These are phyloP conservation scores for Leccinum fibrillosum DNA, from an alignment of 768 basidiomycete species.

Conservation along the genomic window DNA sequence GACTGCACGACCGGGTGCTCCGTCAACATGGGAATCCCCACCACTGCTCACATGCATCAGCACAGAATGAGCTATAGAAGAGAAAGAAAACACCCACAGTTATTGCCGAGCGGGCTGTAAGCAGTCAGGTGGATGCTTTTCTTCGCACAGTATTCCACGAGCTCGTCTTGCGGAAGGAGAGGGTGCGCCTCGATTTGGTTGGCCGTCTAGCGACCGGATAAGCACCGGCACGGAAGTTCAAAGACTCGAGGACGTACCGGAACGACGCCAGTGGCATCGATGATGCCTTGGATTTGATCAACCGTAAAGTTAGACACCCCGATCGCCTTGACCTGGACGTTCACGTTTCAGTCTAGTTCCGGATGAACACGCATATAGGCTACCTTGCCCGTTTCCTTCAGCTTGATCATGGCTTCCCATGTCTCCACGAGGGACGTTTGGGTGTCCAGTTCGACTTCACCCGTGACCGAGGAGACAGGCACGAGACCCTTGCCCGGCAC, in stretches of 20 bases:
- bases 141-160: conserved; percentile 64
- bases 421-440: conserved; percentile 68
- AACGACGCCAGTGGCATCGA: conserved; percentile 64
- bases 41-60: conserved; percentile 35
- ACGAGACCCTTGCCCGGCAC: conserved; percentile 49
- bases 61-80: background rate
- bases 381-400: conserved; percentile 69
- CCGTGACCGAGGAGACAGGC: conserved; percentile 45
- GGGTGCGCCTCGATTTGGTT: conserved; percentile 90
- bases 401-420: conserved; percentile 75
- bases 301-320: conserved; percentile 85
- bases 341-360: background rate
- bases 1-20: conserved; percentile 60
- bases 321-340: conserved; percentile 54
- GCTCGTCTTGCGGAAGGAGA: conserved; percentile 69
- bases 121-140: conserved; percentile 71
- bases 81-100: conserved; percentile 42
- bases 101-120: conserved; percentile 79
- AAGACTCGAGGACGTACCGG: conserved; percentile 46
- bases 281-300: conserved; percentile 62
- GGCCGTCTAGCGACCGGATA: conserved; percentile 37
- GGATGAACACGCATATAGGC: conserved; percentile 1
- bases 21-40: conserved; percentile 62
- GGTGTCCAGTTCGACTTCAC: conserved; percentile 53
- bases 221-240: background rate